Base-by-base conservation (phyloP, 805 yeast genomes). In the Isabelozyma heimii region DNA sequence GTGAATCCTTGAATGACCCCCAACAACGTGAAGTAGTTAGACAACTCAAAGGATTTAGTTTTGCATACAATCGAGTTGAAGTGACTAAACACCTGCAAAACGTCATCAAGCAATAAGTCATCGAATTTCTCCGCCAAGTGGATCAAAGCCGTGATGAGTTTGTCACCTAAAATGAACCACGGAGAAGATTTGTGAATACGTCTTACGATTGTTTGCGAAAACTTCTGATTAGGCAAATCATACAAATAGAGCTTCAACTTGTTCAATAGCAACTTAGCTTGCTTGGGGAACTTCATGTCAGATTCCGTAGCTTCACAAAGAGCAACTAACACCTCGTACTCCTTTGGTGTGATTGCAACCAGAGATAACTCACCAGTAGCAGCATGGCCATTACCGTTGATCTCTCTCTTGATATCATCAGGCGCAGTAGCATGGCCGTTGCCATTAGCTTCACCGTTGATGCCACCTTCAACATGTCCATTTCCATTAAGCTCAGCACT, bases 321-420 rank as follows among this genome's bases (percentile, higher is more conserved):
- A 0, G 89, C 87, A 42, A 79, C 54, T 50, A 85, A 67, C 5
- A 79, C 75, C 52, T 85, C 87, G 49, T 73, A 72, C 59, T 83
- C 87, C 49, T 76, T 79, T 38, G 72, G 65, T 1, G 81, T 65
- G 50, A 81, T 70, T 13, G 81, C 78, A 14, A 76, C 73, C 4
- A 66, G 49, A 5, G 69, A 57, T 33, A 67, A 52, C 27, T 10
- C 15, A 15, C 42, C 26, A 15, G 10, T 5, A 30, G n/a, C 9
- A 3, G n/a, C 35, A 30, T 30, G 4, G 8, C n/a, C 35, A 9
- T 30, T 9, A 4, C n/a, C 35, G 8, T 30, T 9, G n/a, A 9
- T 30, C n/a, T 30, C 8, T 4, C 8, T 10, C 2, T 30, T 30
- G 35, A 30, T 13, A 30, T 30, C 35, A 30, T 30, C 35, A 9